Evolutionary conservation across 2,329 filamentous ascomycete genomes (phyloP).

Genomic region (Dactylonectria macrodidyma): DNA sequence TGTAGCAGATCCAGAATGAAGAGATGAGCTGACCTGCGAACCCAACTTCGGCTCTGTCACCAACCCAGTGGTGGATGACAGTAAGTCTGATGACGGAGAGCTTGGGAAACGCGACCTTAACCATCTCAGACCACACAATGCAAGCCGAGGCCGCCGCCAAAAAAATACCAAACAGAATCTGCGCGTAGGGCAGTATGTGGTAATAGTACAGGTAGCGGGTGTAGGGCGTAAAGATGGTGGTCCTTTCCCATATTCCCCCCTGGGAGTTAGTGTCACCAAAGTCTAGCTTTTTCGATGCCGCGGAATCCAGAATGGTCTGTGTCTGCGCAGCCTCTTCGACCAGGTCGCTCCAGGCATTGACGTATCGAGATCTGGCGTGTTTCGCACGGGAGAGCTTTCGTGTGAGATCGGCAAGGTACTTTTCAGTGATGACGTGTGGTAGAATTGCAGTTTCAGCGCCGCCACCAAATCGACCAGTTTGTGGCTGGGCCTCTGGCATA

Average conservation of each 20-base stretch:
- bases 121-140: constrained; percentile 93
- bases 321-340: constrained; percentile 81
- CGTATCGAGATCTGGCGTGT: constrained; percentile 86
- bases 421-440: constrained; percentile 90
- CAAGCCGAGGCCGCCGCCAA: constrained; percentile 83
- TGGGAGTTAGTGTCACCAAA: constrained; percentile 74
- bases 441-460: constrained; percentile 64
- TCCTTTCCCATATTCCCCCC: constrained; percentile 67
- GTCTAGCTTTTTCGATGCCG: constrained; percentile 83
- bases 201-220: constrained; percentile 85
- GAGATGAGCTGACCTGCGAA: constrained; percentile 90
- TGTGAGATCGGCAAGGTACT: constrained; percentile 92
- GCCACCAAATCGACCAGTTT: constrained; percentile 57
- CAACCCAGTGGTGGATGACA: constrained; percentile 82
- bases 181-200: constrained; percentile 78
- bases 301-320: constrained; percentile 88
- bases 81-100: constrained; percentile 79
- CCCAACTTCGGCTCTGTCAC: constrained; percentile 81
- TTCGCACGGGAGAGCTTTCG: constrained; percentile 85
- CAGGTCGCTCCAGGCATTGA: constrained; percentile 87
- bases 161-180: constrained; percentile 75
- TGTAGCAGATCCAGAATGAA: constrained; percentile 93
- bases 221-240: constrained; percentile 81
- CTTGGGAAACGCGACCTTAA: constrained; percentile 84
- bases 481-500: constrained; percentile 73